Conservation (phyloP, 441 rosid species). For the Pelargonium citronellum region DNA sequence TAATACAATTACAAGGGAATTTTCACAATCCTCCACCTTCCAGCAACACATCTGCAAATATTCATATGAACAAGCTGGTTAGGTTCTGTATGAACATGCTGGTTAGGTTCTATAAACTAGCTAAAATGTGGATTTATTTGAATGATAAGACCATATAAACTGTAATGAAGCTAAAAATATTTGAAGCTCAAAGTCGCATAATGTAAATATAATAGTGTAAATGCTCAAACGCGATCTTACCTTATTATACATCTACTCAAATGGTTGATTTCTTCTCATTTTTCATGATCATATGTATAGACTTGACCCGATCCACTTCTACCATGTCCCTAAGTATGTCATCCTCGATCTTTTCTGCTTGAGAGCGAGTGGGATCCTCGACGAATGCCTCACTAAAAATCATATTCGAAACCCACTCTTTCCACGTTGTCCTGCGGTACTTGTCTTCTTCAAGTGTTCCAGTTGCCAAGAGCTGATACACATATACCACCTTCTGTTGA, state of each 20-base stretch:
- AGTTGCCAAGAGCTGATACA: slow-evolving; percentile 76
- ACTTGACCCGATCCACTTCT: slow-evolving; percentile 67
- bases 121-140: no score
- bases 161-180: no score
- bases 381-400: slow-evolving; percentile 89
- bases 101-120: no score
- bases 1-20: no score
- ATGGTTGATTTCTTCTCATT: slow-evolving; percentile 84
- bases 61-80: no score
- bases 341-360: slow-evolving; percentile 85
- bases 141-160: no score
- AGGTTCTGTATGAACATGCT: no score
- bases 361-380: slow-evolving; percentile 84
- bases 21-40: no score
- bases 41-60: no score
- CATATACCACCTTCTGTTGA: slow-evolving; percentile 81
- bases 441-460: slow-evolving; percentile 85
- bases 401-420: slow-evolving; percentile 96
- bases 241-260: slow-evolving; percentile 21
- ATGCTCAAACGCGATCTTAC: no score
- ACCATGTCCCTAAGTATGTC: slow-evolving; percentile 78
- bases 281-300: slow-evolving; percentile 93
- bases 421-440: slow-evolving; percentile 86
- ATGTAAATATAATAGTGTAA: no score
- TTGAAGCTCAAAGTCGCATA: no score